Base-by-base conservation (phyloP, 805 yeast genomes). In the Cyberlindnera nakhonratchasimensis region DNA sequence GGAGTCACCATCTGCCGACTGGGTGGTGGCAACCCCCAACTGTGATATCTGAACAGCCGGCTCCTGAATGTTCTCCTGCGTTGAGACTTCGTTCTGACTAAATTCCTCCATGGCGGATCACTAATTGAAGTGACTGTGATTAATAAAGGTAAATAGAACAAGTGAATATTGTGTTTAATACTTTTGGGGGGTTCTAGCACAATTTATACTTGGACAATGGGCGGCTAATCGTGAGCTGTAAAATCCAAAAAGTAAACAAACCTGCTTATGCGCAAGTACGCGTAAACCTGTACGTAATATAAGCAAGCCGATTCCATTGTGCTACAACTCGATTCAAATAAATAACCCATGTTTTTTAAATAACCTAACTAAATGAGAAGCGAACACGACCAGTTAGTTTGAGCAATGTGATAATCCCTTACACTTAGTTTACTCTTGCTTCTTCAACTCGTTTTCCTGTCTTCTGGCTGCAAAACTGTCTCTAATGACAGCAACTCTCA, bases 401-500 rank as follows among this genome's bases (percentile, higher is more conserved):
- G n/a, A n/a, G n/a, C n/a, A n/a, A n/a, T n/a, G n/a, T n/a, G n/a
- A n/a, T n/a, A n/a, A n/a, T n/a, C n/a, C n/a, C n/a, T n/a, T n/a
- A n/a, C n/a, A n/a, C n/a, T n/a, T n/a, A n/a, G 30, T 2, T 42
- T 25, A 50, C 34, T 47, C 39, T 37, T 42, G 37, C 43, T 48
- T 48, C 47, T 48, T 48, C 45, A 45, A 21, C 43, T 46, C 58
- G 28, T 37, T 45, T 51, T 45, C 49, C 21, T 52, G 48, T 44
- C 53, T 54, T 42, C 48, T 57, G 3, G 54, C 44, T 18, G 61
- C 86, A 51, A 75, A 78, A 39, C 80, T 71, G 51, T 82, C 90
- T 63, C 80, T 75, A 47, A 85, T 75, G 30, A 86, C 83, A 23
- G 91, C 93, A 17, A 86, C 80, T 72, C 95, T 80, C 86, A 84